Percentiles rank a stretch among this genome's conserved stretches.
These are phyloP conservation scores for Plasmodium sp. DNA, from an alignment of 169 alveolate genomes.

Conservation along the genomic window DNA sequence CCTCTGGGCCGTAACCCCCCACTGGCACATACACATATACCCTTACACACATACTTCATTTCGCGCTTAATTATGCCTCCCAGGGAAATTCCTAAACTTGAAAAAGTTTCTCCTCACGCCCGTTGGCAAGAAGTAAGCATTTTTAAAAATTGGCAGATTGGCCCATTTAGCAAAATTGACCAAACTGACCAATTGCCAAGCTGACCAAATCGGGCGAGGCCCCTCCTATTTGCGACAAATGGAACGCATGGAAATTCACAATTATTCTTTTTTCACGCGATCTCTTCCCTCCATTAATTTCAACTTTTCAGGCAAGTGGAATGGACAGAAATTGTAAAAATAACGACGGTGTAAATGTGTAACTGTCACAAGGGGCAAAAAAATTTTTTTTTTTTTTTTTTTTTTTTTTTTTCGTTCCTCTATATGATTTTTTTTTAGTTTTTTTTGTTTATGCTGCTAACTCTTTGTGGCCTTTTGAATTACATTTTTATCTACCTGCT, in stretches of 20 bases:
- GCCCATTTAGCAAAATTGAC: not conserved
- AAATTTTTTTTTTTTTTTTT: not conserved
- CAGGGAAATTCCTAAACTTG: constrained; percentile 33
- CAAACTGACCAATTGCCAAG: too few species aligned
- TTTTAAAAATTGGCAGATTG: not conserved
- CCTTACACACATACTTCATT: not conserved
- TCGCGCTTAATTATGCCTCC: not conserved
- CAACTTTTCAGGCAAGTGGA: constrained; percentile 30
- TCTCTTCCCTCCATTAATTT: not conserved
- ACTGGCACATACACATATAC: not conserved
- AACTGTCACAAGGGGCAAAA: not conserved
- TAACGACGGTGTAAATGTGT: constrained; percentile 13
- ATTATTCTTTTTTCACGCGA: not conserved
- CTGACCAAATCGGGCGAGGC: not conserved
- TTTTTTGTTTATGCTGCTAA: not conserved
- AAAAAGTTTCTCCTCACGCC: constrained; percentile 60
- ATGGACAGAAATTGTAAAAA: constrained; percentile 66
- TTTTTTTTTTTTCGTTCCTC: constrained; percentile 15
- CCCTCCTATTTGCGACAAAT: not conserved
- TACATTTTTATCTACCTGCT: not conserved
- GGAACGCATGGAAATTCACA: not conserved
- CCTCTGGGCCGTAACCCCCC: not conserved
- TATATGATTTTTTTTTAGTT: not conserved
- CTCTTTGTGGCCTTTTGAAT: not conserved
- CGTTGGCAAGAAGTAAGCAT: constrained; percentile 24